phyloP scores from a whole-genome alignment of 2,329 filamentous ascomycete genomes.

The Chaetomiaceae sp. region DNA sequence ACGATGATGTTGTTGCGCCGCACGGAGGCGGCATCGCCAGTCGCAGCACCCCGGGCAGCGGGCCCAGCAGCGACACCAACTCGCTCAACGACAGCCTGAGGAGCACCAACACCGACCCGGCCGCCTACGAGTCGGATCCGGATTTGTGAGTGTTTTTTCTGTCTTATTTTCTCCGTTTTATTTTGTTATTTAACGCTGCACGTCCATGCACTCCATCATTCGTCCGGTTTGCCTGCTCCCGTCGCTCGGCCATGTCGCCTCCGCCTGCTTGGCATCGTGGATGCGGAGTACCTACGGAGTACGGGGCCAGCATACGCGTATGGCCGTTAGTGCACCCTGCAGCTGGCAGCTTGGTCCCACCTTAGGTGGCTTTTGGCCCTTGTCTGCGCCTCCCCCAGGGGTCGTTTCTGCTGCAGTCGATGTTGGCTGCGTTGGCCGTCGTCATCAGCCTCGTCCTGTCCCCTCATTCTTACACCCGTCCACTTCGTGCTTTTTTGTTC shows the following conservation, averaged over 20 bases:
- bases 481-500: too few relatives aligned
- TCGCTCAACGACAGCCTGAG: slow-evolving; percentile 8
- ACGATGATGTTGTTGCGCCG: slow-evolving; percentile 23
- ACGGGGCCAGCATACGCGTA: too few relatives aligned
- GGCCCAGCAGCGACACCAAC: slow-evolving; percentile 26
- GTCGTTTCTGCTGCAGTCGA: slow-evolving; percentile 15
- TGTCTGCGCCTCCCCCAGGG: slow-evolving; percentile 23
- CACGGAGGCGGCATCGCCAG: slow-evolving; percentile 33
- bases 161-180: not conserved
- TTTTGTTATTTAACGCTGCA: too few relatives aligned
- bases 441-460: slow-evolving; percentile 17
- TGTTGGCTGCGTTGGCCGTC: slow-evolving; percentile 22
- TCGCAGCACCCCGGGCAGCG: slow-evolving; percentile 35
- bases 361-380: not conserved
- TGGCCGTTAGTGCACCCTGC: too few relatives aligned
- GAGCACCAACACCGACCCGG: slow-evolving; percentile 12
- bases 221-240: slow-evolving; percentile 11
- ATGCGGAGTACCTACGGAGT: too few relatives aligned
- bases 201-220: too few relatives aligned
- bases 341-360: slow-evolving; percentile 13
- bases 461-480: not conserved
- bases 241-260: too few relatives aligned
- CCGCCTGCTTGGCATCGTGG: too few relatives aligned
- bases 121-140: slow-evolving; percentile 40
- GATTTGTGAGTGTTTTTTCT: slow-evolving; percentile 40